phyloP scores from a whole-genome alignment of 345 rosid genomes.

The Murraya koenigii region DNA sequence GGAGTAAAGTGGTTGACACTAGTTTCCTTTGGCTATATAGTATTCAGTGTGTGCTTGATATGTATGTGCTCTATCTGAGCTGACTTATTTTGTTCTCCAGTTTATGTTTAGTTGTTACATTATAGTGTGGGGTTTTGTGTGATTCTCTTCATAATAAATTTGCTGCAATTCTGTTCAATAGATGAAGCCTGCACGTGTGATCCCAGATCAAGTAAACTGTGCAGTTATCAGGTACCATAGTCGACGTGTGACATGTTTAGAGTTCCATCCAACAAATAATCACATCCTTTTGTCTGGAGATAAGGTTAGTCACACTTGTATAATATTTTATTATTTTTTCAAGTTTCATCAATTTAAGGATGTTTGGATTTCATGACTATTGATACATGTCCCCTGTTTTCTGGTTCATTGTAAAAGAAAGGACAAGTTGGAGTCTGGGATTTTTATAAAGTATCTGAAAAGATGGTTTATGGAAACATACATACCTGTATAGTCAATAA shows the following conservation, averaged over 20 bases:
- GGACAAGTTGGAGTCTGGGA: constrained; percentile 99
- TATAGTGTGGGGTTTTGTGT: background rate
- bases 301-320: constrained; percentile 46
- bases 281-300: constrained; percentile 91
- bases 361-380: background rate
- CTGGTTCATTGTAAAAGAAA: constrained; percentile 52
- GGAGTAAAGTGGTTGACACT: background rate
- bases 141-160: background rate
- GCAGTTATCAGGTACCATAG: constrained; percentile 94
- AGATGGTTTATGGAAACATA: constrained; percentile 74
- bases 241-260: constrained; percentile 88
- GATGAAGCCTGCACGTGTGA: constrained; percentile 72
- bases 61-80: background rate
- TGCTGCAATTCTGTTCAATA: constrained; percentile 20
- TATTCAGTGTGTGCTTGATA: background rate
- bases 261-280: constrained; percentile 88
- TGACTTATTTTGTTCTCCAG: background rate
- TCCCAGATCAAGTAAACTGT: constrained; percentile 84
- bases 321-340: background rate
- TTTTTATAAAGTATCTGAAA: constrained; percentile 80
- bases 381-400: background rate
- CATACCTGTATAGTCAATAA: constrained; percentile 85
- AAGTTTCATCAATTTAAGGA: background rate
- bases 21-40: background rate
- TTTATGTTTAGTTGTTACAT: background rate